A percentile compares a stretch with the other conserved stretches of the same genome.
Evolutionary conservation across 139 green algal species (phyloP).

Genomic region (Pleodorina starrii): DNA sequence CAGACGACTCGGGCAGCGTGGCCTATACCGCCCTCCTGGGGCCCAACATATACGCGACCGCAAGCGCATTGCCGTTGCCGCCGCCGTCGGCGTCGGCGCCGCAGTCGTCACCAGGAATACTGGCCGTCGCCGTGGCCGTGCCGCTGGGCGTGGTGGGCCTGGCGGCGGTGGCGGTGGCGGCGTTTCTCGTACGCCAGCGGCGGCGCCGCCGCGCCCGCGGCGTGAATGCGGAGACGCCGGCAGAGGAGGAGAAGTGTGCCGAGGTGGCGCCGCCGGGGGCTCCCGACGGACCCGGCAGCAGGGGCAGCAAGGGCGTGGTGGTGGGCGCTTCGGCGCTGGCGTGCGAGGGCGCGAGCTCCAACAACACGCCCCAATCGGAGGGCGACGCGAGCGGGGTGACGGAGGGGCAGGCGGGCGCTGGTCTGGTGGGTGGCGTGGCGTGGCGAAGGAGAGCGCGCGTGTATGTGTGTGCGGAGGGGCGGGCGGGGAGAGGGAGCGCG

Average conservation of each 20-base stretch:
- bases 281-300: neutral
- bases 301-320: neutral
- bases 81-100: neutral
- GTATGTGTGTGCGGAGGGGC: no score
- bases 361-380: neutral
- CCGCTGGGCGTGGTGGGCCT: neutral
- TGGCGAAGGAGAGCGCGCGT: no score
- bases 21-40: neutral
- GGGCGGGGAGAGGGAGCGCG: no score
- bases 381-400: neutral
- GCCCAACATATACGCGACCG: constrained; percentile 16
- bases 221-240: neutral
- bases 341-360: neutral
- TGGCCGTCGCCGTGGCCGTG: constrained; percentile 8
- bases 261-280: neutral
- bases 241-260: neutral
- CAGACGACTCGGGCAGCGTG: neutral
- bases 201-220: neutral
- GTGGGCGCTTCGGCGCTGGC: no score
- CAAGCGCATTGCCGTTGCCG: neutral
- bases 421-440: neutral
- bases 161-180: neutral
- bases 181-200: neutral
- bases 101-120: neutral
- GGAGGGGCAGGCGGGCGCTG: neutral